phyloP scores from a whole-genome alignment of 805 yeast species.

The Candida hungchunana region DNA sequence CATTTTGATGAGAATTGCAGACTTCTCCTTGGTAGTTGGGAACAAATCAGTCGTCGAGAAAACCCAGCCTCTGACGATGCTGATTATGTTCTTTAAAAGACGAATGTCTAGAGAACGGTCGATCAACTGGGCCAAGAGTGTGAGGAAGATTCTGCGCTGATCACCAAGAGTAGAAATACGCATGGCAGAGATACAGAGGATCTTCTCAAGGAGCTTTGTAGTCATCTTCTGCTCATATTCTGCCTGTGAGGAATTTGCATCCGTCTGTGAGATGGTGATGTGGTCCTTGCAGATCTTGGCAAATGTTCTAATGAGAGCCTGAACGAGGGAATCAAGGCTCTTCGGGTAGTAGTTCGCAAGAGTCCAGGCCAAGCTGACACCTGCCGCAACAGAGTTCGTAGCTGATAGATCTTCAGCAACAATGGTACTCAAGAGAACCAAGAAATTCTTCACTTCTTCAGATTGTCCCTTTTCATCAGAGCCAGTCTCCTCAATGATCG shows the following conservation, averaged over 20 bases:
- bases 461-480: slow-evolving; percentile 50
- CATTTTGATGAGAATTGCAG: slow-evolving; percentile 91
- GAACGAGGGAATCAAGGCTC: slow-evolving; percentile 69
- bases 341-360: slow-evolving; percentile 71
- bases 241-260: slow-evolving; percentile 30
- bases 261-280: slow-evolving; percentile 47
- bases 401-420: slow-evolving; percentile 74
- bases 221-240: slow-evolving; percentile 81
- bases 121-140: slow-evolving; percentile 82
- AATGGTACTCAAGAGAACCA: slow-evolving; percentile 56
- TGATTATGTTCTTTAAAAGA: slow-evolving; percentile 68
- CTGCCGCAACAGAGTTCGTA: slow-evolving; percentile 79
- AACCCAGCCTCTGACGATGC: slow-evolving; percentile 84
- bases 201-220: slow-evolving; percentile 68
- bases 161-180: slow-evolving; percentile 88
- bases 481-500: slow-evolving; percentile 47
- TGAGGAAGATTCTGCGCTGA: slow-evolving; percentile 83
- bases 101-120: slow-evolving; percentile 82
- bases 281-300: slow-evolving; percentile 89
- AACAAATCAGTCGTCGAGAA: slow-evolving; percentile 77
- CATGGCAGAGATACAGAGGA: slow-evolving; percentile 70
- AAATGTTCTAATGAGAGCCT: slow-evolving; percentile 78
- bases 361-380: slow-evolving; percentile 79
- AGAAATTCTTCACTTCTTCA: slow-evolving; percentile 59
- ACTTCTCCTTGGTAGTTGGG: slow-evolving; percentile 95